phyloP scores from a whole-genome alignment of 768 basidiomycete species.

The Pilatotrama ljubarskyi region DNA sequence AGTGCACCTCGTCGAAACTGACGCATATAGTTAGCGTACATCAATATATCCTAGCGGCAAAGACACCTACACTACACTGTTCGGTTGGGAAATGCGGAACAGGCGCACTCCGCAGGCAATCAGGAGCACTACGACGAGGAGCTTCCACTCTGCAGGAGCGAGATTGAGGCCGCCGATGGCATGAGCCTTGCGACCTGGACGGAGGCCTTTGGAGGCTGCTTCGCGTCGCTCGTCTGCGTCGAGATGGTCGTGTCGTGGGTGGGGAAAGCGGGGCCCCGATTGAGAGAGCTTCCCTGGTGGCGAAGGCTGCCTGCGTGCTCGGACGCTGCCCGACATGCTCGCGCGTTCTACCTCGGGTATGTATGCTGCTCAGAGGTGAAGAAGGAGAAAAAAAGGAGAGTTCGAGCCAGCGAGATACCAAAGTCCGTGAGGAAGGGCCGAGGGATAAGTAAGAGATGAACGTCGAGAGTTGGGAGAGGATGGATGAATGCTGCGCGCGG shows the following conservation, averaged over 20 bases:
- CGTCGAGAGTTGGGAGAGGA: neutral
- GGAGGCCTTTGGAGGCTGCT: constrained; percentile 65
- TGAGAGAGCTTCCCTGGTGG: constrained; percentile 50
- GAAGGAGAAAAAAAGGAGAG: constrained; percentile 14
- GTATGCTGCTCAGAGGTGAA: neutral
- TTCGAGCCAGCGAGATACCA: neutral
- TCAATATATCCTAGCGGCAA: neutral
- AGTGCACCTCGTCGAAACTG: constrained; percentile 98
- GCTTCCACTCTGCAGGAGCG: constrained; percentile 73
- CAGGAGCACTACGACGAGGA: constrained; percentile 63
- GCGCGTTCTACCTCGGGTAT: neutral
- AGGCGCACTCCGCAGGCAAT: constrained; percentile 81
- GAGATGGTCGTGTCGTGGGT: constrained; percentile 62
- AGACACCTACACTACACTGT: constrained; percentile 84
- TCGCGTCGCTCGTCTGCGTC: constrained; percentile 73
- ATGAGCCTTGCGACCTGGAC: constrained; percentile 46
- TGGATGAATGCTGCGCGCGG: neutral
- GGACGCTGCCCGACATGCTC: constrained; percentile 49
- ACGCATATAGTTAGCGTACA: neutral
- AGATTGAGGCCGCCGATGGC: constrained; percentile 64
- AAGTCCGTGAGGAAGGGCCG: constrained; percentile 1
- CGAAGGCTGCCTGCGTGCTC: constrained; percentile 68
- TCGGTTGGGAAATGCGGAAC: constrained; percentile 81
- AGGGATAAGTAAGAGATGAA: neutral
- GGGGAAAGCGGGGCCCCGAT: constrained; percentile 59